These are phyloP conservation scores for Linderina pennispora DNA, from an alignment of 192 early-diverging fungal species.

Conservation along the genomic window DNA sequence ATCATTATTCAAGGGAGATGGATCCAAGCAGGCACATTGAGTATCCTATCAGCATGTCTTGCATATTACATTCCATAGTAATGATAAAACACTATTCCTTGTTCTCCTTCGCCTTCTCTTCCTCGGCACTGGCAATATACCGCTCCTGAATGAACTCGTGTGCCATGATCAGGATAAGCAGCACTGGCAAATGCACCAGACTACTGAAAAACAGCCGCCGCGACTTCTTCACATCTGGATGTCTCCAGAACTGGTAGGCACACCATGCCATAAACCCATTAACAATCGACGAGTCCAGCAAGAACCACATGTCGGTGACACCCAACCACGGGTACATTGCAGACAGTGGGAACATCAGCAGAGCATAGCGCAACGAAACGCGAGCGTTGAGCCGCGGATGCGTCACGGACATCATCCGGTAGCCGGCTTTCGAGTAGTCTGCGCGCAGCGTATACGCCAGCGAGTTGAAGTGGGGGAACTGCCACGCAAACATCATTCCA, in stretches of 20 bases:
- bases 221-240: slow-evolving; percentile 74
- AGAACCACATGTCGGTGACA: slow-evolving; percentile 73
- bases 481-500: slow-evolving; percentile 87
- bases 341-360: slow-evolving; percentile 65
- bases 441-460: slow-evolving; percentile 84
- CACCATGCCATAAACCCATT: slow-evolving; percentile 69
- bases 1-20: too few species aligned
- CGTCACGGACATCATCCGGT: slow-evolving; percentile 89
- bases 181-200: slow-evolving; percentile 79
- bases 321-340: slow-evolving; percentile 56
- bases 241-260: slow-evolving; percentile 75
- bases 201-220: slow-evolving; percentile 87
- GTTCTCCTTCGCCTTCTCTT: too few species aligned
- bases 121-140: too few species aligned
- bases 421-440: slow-evolving; percentile 97
- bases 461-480: slow-evolving; percentile 98
- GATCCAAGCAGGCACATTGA: too few species aligned
- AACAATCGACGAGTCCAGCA: slow-evolving; percentile 64
- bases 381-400: slow-evolving; percentile 84
- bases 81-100: too few species aligned
- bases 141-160: slow-evolving; percentile 65
- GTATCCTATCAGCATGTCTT: too few species aligned
- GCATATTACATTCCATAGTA: too few species aligned
- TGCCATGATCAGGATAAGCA: slow-evolving; percentile 81
- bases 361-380: slow-evolving; percentile 77